Evolutionary conservation across 2,329 filamentous ascomycete genomes (phyloP), one percentile per base, ranked within the genome.

Genomic region (Xylariaceae sp.): DNA sequence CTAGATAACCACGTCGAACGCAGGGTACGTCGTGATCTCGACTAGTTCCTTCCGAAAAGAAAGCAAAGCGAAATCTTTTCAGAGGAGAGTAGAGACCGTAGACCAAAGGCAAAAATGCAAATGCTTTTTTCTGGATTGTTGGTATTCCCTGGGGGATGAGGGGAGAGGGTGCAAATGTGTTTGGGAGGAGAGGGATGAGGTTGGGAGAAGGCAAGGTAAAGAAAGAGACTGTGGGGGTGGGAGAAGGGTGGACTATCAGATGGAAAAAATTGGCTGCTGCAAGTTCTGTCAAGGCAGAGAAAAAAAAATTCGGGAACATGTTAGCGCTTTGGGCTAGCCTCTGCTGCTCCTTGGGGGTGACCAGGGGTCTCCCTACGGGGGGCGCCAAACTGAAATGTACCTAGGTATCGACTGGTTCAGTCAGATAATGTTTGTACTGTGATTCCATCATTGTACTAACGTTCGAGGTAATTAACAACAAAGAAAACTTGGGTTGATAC

Each of bases 11-110:
- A 39, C 26, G 31, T 35, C 28, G 38, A n/a, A n/a, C n/a, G n/a
- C n/a, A n/a, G n/a, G n/a, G n/a, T n/a, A 17, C 8, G n/a, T 34
- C 33, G 8, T 19, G n/a, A 17, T 40, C 39, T 52, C 54, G 7
- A 17, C 51, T 46, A 47, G 61, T 65, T 64, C 68, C 69, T 63
- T 63, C 37, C 56, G 58, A 67, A 68, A 60, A 62, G 60, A 64
- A 45, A 59, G 57, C 64, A 60, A 60, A 59, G 54, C 52, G 53
- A 59, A 54, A 57, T 54, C 64, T 67, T 71, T 72, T 64, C 59
- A 64, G 71, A 64, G 60, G 62, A 66, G 66, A 62, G 53, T 59
- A 60, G 65, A 64, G 64, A 48, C 45, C 47, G 47, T 37, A 12
- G 37, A 49, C 49, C 18, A 62, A 59, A 59, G 50, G 52, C 52